These are phyloP conservation scores for Blastobotrys elegans DNA, from an alignment of 1,139 yeast genomes.

Conservation along the genomic window DNA sequence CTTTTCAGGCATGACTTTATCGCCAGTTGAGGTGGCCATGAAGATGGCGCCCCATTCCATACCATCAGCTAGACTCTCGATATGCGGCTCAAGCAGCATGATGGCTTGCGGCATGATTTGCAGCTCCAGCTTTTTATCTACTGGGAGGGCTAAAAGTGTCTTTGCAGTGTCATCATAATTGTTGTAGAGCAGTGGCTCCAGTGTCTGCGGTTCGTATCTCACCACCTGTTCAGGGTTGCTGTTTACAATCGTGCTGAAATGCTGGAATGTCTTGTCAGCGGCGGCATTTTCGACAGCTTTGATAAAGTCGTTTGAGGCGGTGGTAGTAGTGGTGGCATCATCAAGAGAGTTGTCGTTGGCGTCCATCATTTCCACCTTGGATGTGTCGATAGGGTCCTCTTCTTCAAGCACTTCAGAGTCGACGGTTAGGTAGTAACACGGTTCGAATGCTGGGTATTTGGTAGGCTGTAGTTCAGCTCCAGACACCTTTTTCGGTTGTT, in stretches of 20 bases:
- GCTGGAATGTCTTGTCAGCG: slow-evolving; percentile 67
- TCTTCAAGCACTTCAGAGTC: slow-evolving; percentile 10
- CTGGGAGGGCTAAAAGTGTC: neutral
- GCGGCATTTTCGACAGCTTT: slow-evolving; percentile 23
- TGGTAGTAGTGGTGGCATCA: slow-evolving; percentile 11
- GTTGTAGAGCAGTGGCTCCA: slow-evolving; percentile 68
- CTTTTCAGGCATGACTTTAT: slow-evolving; percentile 48
- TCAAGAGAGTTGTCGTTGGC: slow-evolving; percentile 12
- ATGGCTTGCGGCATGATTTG: slow-evolving; percentile 95
- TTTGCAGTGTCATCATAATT: slow-evolving; percentile 53
- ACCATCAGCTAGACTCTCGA: slow-evolving; percentile 50
- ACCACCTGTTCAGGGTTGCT: slow-evolving; percentile 84
- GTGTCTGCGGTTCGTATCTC: slow-evolving; percentile 56
- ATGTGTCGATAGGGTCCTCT: slow-evolving; percentile 4
- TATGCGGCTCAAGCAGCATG: slow-evolving; percentile 62
- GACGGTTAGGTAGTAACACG: slow-evolving; percentile 11
- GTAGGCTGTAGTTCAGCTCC: slow-evolving; percentile 2
- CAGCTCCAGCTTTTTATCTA: slow-evolving; percentile 62
- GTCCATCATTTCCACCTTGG: slow-evolving; percentile 31
- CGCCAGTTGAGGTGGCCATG: slow-evolving; percentile 75
- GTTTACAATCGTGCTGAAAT: slow-evolving; percentile 65
- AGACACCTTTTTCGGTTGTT: slow-evolving; percentile 4
- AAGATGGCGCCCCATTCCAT: slow-evolving; percentile 98
- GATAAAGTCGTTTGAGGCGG: slow-evolving; percentile 20
- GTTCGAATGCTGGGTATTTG: slow-evolving; percentile 5